Evolutionary conservation across 2,329 filamentous ascomycete species (phyloP).

Genomic region (Stemphylium lycopersici): DNA sequence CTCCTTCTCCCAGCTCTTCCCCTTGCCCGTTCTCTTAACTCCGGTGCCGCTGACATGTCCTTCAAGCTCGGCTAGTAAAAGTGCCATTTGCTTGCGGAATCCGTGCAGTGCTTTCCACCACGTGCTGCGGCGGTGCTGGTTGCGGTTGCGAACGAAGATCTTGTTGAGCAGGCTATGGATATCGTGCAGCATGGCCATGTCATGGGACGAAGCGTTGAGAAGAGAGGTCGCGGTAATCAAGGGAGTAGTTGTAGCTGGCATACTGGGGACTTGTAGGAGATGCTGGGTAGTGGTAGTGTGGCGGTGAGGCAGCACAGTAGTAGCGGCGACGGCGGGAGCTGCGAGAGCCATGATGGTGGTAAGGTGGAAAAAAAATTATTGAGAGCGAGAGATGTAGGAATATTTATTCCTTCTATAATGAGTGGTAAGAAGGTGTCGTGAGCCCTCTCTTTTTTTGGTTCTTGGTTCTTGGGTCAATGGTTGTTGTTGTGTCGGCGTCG

Average conservation of each 20-base stretch:
- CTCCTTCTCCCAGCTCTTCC: conserved; percentile 22
- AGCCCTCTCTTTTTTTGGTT: too few relatives aligned
- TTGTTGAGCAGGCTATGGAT: conserved; percentile 67
- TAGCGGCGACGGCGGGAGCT: neutral
- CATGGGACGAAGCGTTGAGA: conserved; percentile 25
- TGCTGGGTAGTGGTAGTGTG: neutral
- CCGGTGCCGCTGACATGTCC: too few relatives aligned
- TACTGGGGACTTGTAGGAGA: neutral
- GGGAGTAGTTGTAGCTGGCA: conserved; percentile 9
- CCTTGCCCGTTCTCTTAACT: neutral
- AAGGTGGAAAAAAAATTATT: neutral
- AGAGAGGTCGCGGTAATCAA: conserved; percentile 29
- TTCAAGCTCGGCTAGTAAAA: conserved; percentile 54
- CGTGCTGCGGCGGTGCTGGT: conserved; percentile 80
- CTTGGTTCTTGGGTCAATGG: neutral
- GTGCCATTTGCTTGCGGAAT: conserved; percentile 69
- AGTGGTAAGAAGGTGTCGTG: too few relatives aligned
- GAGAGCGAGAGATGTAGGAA: neutral
- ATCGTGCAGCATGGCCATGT: conserved; percentile 44
- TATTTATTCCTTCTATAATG: too few relatives aligned
- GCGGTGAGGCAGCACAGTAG: conserved; percentile 11
- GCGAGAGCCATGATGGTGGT: neutral
- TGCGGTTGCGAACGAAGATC: conserved; percentile 83
- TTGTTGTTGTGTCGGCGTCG: conserved; percentile 11
- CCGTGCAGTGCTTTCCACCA: conserved; percentile 82